phyloP scores from a whole-genome alignment of 257 asterid genomes.

The Capsicum rhomboideum region DNA sequence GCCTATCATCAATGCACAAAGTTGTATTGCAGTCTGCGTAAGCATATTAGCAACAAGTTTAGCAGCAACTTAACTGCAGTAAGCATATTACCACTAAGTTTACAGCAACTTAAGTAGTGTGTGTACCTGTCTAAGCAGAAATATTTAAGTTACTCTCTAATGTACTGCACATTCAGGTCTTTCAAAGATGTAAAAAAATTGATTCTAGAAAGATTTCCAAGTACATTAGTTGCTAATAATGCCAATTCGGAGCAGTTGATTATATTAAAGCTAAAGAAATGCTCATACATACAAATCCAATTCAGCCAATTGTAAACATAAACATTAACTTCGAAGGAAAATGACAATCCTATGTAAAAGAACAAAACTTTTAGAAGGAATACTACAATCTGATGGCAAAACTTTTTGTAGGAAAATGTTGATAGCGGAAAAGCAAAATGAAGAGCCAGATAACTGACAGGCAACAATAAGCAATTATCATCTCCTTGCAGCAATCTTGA shows the following conservation, averaged over 20 bases:
- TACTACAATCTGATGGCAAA: background rate
- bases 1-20: background rate
- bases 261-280: background rate
- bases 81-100: background rate
- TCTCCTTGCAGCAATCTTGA: constrained; percentile 69
- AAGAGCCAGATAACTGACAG: background rate
- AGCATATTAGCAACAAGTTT: background rate
- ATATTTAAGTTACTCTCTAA: background rate
- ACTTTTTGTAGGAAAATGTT: background rate
- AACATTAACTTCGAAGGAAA: background rate
- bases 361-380: background rate
- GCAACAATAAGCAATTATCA: constrained; percentile 13
- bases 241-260: background rate
- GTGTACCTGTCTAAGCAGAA: background rate
- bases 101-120: background rate
- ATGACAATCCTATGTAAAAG: background rate
- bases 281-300: background rate
- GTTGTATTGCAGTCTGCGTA: background rate
- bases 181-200: too few species aligned
- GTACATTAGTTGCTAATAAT: background rate
- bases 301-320: background rate
- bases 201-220: background rate
- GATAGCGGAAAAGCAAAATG: background rate
- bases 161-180: background rate
- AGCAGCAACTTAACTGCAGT: background rate